These are phyloP conservation scores for Quercus ilex DNA, from an alignment of 306 rosid species.

Conservation along the genomic window DNA sequence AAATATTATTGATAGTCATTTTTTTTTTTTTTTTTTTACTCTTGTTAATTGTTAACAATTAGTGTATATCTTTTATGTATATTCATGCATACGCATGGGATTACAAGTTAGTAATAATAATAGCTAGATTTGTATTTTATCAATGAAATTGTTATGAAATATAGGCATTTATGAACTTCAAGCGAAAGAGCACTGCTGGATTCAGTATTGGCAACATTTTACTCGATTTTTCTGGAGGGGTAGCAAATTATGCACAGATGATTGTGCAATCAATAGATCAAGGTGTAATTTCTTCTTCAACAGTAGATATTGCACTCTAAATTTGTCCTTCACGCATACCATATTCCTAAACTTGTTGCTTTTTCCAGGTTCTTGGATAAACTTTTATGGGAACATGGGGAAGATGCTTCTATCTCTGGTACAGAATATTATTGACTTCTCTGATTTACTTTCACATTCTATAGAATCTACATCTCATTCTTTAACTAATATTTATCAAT, in stretches of 20 bases:
- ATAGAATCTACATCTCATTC: not conserved
- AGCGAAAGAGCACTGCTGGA: constrained; percentile 63
- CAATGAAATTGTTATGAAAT: not conserved
- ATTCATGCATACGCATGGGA: fast-evolving
- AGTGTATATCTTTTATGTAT: too few relatives aligned
- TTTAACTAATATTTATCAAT: too few relatives aligned
- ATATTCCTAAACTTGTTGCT: not conserved
- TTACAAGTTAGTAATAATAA: not conserved
- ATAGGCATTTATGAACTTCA: constrained; percentile 65
- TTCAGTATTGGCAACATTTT: constrained; percentile 66
- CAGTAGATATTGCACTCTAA: not conserved
- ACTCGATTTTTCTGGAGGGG: constrained; percentile 63
- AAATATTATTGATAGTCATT: too few relatives aligned
- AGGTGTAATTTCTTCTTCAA: constrained; percentile 37
- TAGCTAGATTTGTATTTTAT: not conserved
- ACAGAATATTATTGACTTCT: constrained; percentile 14
- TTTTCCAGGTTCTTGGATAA: constrained; percentile 63
- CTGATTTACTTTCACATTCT: not conserved
- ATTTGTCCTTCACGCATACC: not conserved
- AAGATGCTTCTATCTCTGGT: constrained; percentile 71
- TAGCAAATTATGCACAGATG: constrained; percentile 65
- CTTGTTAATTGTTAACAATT: too few relatives aligned
- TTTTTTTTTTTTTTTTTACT: too few relatives aligned
- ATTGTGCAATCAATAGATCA: constrained; percentile 75
- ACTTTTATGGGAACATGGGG: constrained; percentile 71